A percentile compares a stretch with the other conserved stretches of the same genome.
Evolutionary conservation across 1,284 basidiomycete species (phyloP).

Genomic region (Golubevia pallescens): DNA sequence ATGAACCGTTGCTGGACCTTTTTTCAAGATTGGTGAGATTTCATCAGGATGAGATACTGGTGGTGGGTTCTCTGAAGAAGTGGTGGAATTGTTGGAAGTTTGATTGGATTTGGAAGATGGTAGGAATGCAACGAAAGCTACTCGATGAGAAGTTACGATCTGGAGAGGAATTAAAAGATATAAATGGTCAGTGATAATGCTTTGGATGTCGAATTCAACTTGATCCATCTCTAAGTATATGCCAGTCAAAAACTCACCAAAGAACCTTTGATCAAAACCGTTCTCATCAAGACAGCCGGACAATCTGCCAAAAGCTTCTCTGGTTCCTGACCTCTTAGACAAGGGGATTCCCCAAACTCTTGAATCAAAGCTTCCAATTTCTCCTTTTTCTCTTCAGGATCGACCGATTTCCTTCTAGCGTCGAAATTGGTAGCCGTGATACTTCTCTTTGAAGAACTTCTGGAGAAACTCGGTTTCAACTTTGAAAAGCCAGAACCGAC

Average conservation of each 20-base stretch:
- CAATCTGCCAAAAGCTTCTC: slow-evolving; percentile 24
- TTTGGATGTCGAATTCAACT: neutral
- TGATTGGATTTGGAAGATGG: slow-evolving; percentile 4
- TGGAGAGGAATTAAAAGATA: neutral
- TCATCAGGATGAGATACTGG: slow-evolving; percentile 7
- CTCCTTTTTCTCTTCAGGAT: slow-evolving; percentile 7
- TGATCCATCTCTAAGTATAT: neutral
- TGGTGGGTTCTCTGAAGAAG: too few relatives aligned
- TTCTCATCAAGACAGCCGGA: slow-evolving; percentile 29
- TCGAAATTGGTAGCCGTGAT: neutral
- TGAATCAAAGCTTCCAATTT: slow-evolving; percentile 34
- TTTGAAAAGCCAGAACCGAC: neutral
- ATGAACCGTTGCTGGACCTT: slow-evolving; percentile 38
- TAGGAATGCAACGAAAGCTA: slow-evolving; percentile 42
- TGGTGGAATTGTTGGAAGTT: neutral
- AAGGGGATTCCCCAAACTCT: slow-evolving; percentile 33
- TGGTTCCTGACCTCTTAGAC: slow-evolving; percentile 12
- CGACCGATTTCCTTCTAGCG: neutral
- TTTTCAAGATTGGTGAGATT: slow-evolving; percentile 29
- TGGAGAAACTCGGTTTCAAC: neutral
- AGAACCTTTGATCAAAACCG: slow-evolving; percentile 39
- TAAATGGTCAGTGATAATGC: too few relatives aligned
- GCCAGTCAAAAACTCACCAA: slow-evolving; percentile 5
- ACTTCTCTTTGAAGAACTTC: neutral
- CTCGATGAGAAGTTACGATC: slow-evolving; percentile 33